A percentile compares a stretch with the other conserved stretches of the same genome.
These are phyloP conservation scores for Botrytis tulipae DNA, from an alignment of 2,329 filamentous ascomycete genomes.

Conservation along the genomic window DNA sequence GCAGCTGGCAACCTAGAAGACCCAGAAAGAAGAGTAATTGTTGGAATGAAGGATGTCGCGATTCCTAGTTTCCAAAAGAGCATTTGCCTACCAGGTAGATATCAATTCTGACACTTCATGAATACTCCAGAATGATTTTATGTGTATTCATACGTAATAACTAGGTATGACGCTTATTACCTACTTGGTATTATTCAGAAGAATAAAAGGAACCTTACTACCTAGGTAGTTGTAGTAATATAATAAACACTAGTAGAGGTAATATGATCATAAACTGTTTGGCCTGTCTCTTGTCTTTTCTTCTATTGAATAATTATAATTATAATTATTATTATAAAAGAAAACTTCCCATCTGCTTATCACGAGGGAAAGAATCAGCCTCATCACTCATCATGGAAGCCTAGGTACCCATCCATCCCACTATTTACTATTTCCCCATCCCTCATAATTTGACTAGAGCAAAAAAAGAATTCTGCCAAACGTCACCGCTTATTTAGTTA, in stretches of 20 bases:
- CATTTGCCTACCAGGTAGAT: no score
- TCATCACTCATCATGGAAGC: background rate
- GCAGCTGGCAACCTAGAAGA: no score
- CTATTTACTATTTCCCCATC: background rate
- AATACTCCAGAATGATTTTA: background rate
- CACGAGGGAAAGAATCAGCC: background rate
- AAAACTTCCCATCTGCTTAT: background rate
- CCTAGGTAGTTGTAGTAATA: no score
- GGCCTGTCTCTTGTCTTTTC: background rate
- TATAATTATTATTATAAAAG: background rate
- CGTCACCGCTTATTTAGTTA: background rate
- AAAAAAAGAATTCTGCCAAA: background rate
- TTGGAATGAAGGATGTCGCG: no score
- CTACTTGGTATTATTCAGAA: background rate
- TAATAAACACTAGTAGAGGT: no score
- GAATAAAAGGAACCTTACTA: background rate
- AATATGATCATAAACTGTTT: no score
- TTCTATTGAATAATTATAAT: background rate
- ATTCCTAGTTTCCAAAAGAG: no score
- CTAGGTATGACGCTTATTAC: background rate
- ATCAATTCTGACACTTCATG: background rate
- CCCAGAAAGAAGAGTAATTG: no score
- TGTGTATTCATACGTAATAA: background rate
- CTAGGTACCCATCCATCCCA: no score
- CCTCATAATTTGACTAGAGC: background rate